Base-by-base conservation (phyloP, 73 alveolate genomes). In the Diophrys appendiculata region DNA sequence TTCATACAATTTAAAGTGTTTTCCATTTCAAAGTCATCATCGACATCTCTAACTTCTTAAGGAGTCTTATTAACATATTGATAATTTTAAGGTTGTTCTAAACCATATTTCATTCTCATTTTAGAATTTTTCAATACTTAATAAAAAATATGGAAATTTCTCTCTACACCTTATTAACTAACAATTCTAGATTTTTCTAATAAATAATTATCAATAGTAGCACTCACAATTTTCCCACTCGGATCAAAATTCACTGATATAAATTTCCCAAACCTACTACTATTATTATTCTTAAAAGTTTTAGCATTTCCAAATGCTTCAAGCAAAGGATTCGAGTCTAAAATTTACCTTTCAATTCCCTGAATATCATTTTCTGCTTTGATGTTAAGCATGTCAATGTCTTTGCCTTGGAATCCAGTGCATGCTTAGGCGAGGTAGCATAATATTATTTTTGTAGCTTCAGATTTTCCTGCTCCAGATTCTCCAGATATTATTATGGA, bases 281-380 rank as follows among this genome's bases (percentile, higher is more conserved):
- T 90, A 64, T 95, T 96, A 84, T 95, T 93, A 55, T 95, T 95
- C 72, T 94, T 91, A 29, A 95, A 54, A 5, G 99, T 95, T 74
- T 97, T 97, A 0, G 99, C 99, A 87, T 98, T 97, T 32, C 99
- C 99, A 79, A 96, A 98, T 11, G 99, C 99, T 80, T 98, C 99
- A 28, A 98, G 91, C n/a, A 98, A 82, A 18, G 99, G 99, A 86
- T 97, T 97, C 55, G 99, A 94, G 56, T 93, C 96, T 32, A 97
- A 91, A 29, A 98, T 96, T 85, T 96, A 93, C 82, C 84, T 95
- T 83, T 95, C 98, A 30, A 97, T 91, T 68, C 97, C 84, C 24
- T 68, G 13, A 11, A 2, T 53, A 29, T 54, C 76, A 54, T 77
- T 68, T 56, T 83, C 85, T 22, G 86, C 76, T 23, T 81, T 92